phyloP scores from a whole-genome alignment of 495 filamentous ascomycete genomes.

The Xylaria longipes region DNA sequence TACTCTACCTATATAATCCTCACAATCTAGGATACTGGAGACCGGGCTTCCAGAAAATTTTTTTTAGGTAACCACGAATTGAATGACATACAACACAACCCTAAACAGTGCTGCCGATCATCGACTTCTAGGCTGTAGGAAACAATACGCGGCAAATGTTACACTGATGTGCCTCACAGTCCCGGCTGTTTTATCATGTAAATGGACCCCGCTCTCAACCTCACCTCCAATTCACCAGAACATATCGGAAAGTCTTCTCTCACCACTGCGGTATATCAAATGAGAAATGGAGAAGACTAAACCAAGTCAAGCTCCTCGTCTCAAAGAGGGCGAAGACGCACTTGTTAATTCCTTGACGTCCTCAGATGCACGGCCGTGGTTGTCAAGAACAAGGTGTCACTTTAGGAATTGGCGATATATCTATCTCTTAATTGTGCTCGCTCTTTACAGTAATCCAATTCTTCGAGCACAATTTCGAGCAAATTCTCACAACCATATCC shows the following conservation, averaged over 20 bases:
- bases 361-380: conserved; percentile 6
- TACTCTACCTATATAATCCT: no score
- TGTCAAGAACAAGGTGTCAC: not conserved
- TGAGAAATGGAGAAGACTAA: conserved; percentile 1
- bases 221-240: not conserved
- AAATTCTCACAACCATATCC: not conserved
- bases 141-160: conserved; percentile 1
- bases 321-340: not conserved
- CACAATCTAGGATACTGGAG: not conserved
- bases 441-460: conserved; percentile 4
- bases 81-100: not conserved
- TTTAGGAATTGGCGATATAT: conserved; percentile 10
- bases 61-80: conserved; percentile 4
- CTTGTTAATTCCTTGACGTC: not conserved
- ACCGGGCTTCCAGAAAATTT: not conserved
- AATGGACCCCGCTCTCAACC: not conserved
- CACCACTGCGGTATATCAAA: not conserved
- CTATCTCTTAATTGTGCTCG: conserved; percentile 12
- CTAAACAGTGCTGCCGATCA: not conserved
- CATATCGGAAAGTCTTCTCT: not conserved
- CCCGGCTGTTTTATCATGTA: conserved; percentile 1
- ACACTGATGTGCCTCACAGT: conserved; percentile 8
- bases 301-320: not conserved
- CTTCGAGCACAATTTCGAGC: conserved; percentile 9
- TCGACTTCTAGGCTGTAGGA: not conserved